Percentiles rank a stretch among this genome's conserved stretches.
Evolutionary conservation across 345 rosid species (phyloP).

Genomic region (Syzygium oleosum): DNA sequence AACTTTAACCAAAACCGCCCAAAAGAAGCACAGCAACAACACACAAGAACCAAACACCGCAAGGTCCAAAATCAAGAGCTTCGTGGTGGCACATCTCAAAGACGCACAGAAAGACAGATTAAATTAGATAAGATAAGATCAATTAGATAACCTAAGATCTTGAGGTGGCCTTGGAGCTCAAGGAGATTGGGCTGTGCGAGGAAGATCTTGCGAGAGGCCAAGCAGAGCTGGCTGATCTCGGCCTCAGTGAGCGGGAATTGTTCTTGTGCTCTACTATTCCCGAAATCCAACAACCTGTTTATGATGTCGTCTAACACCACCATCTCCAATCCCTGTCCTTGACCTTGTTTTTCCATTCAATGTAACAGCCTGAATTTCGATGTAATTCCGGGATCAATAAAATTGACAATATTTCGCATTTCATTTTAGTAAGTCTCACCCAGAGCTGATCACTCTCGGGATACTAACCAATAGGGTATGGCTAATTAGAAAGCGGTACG

Average conservation of each 20-base stretch:
- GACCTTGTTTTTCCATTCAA: neutral
- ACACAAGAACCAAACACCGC: neutral
- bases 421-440: too few species aligned
- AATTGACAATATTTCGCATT: too few species aligned
- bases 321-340: constrained; percentile 38
- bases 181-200: constrained; percentile 85
- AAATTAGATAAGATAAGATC: neutral
- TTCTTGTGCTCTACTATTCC: constrained; percentile 45
- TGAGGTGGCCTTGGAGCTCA: constrained; percentile 84
- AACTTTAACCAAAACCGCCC: neutral
- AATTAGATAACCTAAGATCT: constrained; percentile 67
- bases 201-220: constrained; percentile 53
- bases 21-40: neutral
- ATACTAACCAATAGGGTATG: too few species aligned
- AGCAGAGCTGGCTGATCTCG: constrained; percentile 82
- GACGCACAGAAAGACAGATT: neutral
- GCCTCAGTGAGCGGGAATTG: constrained; percentile 70
- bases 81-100: neutral
- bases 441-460: too few species aligned
- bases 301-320: constrained; percentile 65
- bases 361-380: too few species aligned
- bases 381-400: too few species aligned
- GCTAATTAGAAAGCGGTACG: too few species aligned
- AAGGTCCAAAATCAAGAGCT: neutral
- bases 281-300: constrained; percentile 49